Evolutionary conservation across 257 asterid genomes (phyloP).

Genomic region (Sherardia arvensis): DNA sequence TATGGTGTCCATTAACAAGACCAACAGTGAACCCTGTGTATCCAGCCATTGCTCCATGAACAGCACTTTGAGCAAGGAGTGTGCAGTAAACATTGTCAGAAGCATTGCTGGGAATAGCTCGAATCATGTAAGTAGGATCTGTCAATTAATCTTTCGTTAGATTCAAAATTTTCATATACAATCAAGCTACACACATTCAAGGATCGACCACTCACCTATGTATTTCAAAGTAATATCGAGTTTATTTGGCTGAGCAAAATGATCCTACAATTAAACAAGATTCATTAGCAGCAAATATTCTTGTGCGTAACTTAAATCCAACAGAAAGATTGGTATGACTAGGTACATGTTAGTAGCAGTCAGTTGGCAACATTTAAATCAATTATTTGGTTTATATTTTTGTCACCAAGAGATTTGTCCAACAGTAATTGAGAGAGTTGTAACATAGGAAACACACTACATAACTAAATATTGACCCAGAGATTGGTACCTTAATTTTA

Average conservation of each 20-base stretch:
- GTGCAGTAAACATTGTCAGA: conserved; percentile 50
- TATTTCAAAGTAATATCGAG: conserved; percentile 36
- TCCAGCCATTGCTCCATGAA: conserved; percentile 55
- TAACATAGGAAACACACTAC: neutral
- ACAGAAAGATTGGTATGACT: neutral
- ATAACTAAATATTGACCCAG: neutral
- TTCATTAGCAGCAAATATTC: conserved; percentile 10
- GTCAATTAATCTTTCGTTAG: conserved; percentile 15
- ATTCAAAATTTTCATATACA: neutral
- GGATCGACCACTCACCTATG: conserved; percentile 23
- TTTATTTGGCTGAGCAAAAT: conserved; percentile 23
- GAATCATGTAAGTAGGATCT: conserved; percentile 53
- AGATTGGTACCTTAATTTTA: conserved; percentile 51
- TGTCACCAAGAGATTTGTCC: neutral
- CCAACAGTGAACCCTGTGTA: conserved; percentile 41
- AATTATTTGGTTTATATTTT: neutral
- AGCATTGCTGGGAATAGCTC: conserved; percentile 52
- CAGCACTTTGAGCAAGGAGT: conserved; percentile 49
- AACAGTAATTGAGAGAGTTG: neutral
- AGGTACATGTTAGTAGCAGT: neutral
- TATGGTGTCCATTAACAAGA: conserved; percentile 42
- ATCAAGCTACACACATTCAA: neutral
- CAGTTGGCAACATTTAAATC: neutral
- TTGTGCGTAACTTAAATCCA: neutral
- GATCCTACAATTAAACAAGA: conserved; percentile 29